These are phyloP conservation scores for Heliosperma pusillum DNA, from an alignment of 148 eudicot species.

Conservation along the genomic window DNA sequence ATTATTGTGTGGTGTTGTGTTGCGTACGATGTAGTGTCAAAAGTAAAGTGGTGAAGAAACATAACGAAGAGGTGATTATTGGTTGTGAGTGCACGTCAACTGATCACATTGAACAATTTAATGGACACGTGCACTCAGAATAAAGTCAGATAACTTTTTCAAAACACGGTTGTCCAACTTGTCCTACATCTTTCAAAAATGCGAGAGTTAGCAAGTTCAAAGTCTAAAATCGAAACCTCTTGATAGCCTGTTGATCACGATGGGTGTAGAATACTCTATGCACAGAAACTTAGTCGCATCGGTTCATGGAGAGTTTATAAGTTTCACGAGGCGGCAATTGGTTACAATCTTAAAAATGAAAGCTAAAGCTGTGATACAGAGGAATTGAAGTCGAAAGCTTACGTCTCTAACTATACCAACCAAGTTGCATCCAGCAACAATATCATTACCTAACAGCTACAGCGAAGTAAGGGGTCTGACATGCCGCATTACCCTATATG, in stretches of 20 bases:
- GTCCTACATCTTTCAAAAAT: background rate
- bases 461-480: no score
- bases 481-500: background rate
- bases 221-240: background rate
- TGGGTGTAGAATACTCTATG: background rate
- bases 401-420: background rate
- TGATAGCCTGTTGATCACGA: background rate
- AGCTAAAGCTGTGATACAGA: background rate
- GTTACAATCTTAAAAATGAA: background rate
- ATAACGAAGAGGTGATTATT: background rate
- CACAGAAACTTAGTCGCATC: background rate
- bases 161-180: background rate
- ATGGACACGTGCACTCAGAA: background rate
- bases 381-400: background rate
- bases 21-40: background rate
- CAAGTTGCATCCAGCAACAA: no score
- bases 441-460: no score
- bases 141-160: background rate
- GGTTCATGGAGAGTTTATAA: background rate
- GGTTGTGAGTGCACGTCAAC: background rate
- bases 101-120: background rate
- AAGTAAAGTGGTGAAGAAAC: background rate
- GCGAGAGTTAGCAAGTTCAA: background rate
- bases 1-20: background rate
- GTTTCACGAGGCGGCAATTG: no score